Conservation (phyloP, 768 basidiomycete species). For the Cyclocybe aegerita region DNA sequence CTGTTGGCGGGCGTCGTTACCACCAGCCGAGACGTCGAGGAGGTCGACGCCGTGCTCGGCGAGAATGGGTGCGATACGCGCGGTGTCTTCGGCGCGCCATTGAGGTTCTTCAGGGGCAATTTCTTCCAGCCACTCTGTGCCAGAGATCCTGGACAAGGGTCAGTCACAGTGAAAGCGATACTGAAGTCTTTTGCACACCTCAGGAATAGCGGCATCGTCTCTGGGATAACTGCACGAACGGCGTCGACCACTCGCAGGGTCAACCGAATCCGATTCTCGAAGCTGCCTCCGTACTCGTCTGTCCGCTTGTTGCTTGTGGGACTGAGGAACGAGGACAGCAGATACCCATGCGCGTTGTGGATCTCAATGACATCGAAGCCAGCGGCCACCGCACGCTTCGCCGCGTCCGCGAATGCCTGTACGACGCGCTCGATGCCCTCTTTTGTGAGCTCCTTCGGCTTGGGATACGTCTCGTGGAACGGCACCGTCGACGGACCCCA, state of each 20-base stretch:
- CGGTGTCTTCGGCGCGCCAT: constrained; percentile 72
- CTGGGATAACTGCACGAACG: constrained; percentile 57
- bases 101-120: constrained; percentile 55
- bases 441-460: constrained; percentile 55
- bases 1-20: constrained; percentile 46
- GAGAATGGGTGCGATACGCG: constrained; percentile 58
- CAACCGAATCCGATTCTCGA: constrained; percentile 68
- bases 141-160: constrained; percentile 50
- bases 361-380: constrained; percentile 66
- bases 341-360: constrained; percentile 65
- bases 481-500: constrained; percentile 56
- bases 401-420: constrained; percentile 50
- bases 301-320: constrained; percentile 62
- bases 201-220: constrained; percentile 68
- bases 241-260: constrained; percentile 64
- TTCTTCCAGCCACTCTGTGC: constrained; percentile 72
- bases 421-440: constrained; percentile 59
- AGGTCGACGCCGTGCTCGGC: constrained; percentile 70
- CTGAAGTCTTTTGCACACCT: constrained; percentile 36
- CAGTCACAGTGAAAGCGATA: neutral
- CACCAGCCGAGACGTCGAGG: constrained; percentile 71
- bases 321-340: constrained; percentile 56
- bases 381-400: constrained; percentile 52
- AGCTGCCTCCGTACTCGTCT: constrained; percentile 69
- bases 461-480: constrained; percentile 40